These are phyloP conservation scores for Zoysia japonica DNA, from an alignment of 176 grass and related monocot species.

Conservation along the genomic window DNA sequence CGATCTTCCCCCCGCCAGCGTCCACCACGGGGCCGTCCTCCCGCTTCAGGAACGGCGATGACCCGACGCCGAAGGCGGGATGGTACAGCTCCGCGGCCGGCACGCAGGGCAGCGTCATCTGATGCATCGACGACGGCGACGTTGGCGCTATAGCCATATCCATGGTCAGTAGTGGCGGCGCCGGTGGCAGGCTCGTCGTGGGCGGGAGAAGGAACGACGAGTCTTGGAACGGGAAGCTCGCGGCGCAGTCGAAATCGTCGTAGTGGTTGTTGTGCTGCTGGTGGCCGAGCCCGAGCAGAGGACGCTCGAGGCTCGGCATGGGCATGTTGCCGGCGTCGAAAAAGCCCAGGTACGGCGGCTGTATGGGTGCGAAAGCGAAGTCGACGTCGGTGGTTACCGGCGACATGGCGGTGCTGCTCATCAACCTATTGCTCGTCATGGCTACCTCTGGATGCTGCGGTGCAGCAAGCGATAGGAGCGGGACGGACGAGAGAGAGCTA, in stretches of 20 bases:
- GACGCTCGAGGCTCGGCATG: too few relatives aligned
- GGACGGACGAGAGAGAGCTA: background rate
- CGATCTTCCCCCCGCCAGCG: constrained; percentile 51
- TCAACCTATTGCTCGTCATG: constrained; percentile 51
- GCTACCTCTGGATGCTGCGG: background rate
- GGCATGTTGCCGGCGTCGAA: constrained; percentile 22
- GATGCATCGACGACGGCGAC: constrained; percentile 21
- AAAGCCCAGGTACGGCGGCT: constrained; percentile 14
- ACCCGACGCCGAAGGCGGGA: constrained; percentile 30
- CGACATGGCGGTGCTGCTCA: constrained; percentile 37
- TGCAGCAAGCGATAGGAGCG: constrained; percentile 14
- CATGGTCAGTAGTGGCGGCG: constrained; percentile 37
- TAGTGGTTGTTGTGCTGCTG: background rate
- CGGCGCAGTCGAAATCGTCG: constrained; percentile 32
- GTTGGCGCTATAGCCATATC: constrained; percentile 19
- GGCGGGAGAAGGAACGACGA: background rate
- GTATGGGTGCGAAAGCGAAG: constrained; percentile 44
- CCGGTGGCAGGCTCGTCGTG: constrained; percentile 16
- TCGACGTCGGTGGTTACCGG: constrained; percentile 4
- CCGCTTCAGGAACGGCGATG: constrained; percentile 52
- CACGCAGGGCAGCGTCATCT: background rate
- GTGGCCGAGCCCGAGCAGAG: constrained; percentile 9
- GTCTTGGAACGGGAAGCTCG: constrained; percentile 39
- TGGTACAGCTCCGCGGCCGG: constrained; percentile 21
- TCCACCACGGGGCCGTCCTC: constrained; percentile 31